These are phyloP conservation scores for Ogataea pignaliae DNA, from an alignment of 805 yeast species.

Conservation along the genomic window DNA sequence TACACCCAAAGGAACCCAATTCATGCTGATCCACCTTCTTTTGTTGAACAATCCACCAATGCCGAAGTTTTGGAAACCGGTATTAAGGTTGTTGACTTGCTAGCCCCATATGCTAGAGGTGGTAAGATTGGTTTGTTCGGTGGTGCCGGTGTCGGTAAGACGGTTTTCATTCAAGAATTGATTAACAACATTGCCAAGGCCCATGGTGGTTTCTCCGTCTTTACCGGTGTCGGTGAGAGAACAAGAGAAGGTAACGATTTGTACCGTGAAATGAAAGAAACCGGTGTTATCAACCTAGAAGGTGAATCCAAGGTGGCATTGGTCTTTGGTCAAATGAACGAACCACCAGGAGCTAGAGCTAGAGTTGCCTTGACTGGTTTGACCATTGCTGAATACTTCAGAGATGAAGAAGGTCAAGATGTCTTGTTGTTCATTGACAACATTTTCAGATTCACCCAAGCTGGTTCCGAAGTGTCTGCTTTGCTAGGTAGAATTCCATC, in stretches of 20 bases:
- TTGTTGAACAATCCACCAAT: constrained; percentile 93
- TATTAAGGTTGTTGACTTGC: constrained; percentile 98
- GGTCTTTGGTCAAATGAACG: constrained; percentile 99
- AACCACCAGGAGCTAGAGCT: constrained; percentile 99
- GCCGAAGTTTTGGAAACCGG: constrained; percentile 99
- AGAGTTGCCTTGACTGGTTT: constrained; percentile 99
- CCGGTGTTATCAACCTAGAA: constrained; percentile 99
- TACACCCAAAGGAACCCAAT: constrained; percentile 93
- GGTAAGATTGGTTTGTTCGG: constrained; percentile 99
- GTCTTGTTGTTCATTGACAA: constrained; percentile 98
- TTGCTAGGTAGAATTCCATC: constrained; percentile 99
- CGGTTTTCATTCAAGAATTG: constrained; percentile 99
- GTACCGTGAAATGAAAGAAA: constrained; percentile 99
- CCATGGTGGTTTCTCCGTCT: constrained; percentile 99
- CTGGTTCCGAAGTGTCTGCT: constrained; percentile 99
- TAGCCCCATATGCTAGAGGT: constrained; percentile 99
- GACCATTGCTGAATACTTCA: constrained; percentile 99
- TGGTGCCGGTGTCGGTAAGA: constrained; percentile 99
- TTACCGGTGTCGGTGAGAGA: constrained; percentile 99
- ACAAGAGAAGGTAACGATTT: constrained; percentile 99
- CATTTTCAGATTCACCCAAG: constrained; percentile 99
- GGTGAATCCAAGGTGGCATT: constrained; percentile 99
- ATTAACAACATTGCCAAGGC: constrained; percentile 99
- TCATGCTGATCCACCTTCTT: constrained; percentile 96
- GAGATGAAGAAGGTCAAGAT: constrained; percentile 99